These are phyloP conservation scores for Gleditsia sinensis DNA, from an alignment of 306 rosid species.

Conservation along the genomic window DNA sequence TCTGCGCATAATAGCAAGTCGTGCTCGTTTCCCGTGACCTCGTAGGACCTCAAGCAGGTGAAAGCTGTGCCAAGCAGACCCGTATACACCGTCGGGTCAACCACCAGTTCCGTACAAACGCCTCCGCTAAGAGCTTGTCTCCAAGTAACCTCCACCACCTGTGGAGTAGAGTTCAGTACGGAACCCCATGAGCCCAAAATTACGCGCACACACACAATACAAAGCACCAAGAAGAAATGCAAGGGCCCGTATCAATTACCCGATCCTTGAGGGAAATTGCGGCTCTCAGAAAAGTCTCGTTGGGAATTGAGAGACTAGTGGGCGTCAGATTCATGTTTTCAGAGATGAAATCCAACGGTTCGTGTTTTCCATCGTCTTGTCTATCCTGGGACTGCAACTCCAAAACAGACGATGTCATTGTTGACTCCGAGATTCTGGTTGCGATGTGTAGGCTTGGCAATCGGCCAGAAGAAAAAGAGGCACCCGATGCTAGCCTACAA, in stretches of 20 bases:
- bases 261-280: constrained; percentile 79
- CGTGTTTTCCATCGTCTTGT: constrained; percentile 44
- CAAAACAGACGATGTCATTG: constrained; percentile 52
- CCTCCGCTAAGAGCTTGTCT: constrained; percentile 19
- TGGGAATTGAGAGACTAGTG: constrained; percentile 41
- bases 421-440: neutral
- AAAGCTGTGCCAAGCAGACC: constrained; percentile 88
- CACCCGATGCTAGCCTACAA: no score
- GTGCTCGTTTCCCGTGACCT: constrained; percentile 54
- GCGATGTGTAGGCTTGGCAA: neutral
- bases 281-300: constrained; percentile 51
- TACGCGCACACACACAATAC: neutral
- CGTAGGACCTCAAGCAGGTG: constrained; percentile 71
- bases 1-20: constrained; percentile 68
- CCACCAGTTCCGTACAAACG: constrained; percentile 36
- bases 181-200: neutral
- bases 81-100: constrained; percentile 72
- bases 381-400: constrained; percentile 17
- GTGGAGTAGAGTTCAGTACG: neutral
- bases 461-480: neutral
- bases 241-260: constrained; percentile 31
- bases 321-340: constrained; percentile 39
- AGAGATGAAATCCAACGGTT: constrained; percentile 40
- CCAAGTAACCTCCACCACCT: constrained; percentile 81
- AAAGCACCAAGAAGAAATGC: neutral